Evolutionary conservation across 768 basidiomycete genomes (phyloP), one percentile per base, ranked within the genome.

Genomic region (Naganishia antarctica): DNA sequence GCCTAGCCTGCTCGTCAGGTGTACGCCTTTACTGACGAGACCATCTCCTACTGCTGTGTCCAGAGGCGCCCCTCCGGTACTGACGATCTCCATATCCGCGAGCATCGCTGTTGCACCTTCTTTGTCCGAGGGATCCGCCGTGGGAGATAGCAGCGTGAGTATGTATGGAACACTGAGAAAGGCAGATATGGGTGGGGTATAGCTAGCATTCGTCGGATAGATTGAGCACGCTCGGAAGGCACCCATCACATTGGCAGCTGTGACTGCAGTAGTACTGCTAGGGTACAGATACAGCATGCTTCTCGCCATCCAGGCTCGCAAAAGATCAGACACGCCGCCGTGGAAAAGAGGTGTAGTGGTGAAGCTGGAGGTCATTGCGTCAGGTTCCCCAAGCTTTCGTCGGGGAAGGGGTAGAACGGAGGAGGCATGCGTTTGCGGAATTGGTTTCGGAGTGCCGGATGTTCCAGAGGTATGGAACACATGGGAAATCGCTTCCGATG

Each of bases 1-100:
- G 0, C 62, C 62, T 31, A 63, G 21, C 23, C 62, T 41, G 37
- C 62, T 63, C 9, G 82, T 78, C 26, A 85, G 73, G 16, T 78
- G 80, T 0, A 84, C 80, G 0, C 83, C 84, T 23, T 76, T 69
- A 0, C 76, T 71, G 2, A 80, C 80, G 44, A 84, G 78, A 50
- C 77, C 74, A 61, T 83, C 79, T 0, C 84, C 84, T 0, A 84
- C 71, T 26, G 80, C 80, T 18, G 80, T 80, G 49, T 84, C 83
- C 62, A 84, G 75, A 4, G 84, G 76, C 15, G 81, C 81, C 6
- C 84, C 84, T 16, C 82, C 82, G 46, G 80, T 84, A 59, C 77
- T 79, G 34, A 83, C 82, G 25, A 81, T 68, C 34, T 83, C 80
- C 73, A 84, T 81, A 12, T 68, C 66, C 25, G 66, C 71, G 3